Conservation (phyloP, 768 basidiomycete genomes). For the Hydnum rufescens region DNA sequence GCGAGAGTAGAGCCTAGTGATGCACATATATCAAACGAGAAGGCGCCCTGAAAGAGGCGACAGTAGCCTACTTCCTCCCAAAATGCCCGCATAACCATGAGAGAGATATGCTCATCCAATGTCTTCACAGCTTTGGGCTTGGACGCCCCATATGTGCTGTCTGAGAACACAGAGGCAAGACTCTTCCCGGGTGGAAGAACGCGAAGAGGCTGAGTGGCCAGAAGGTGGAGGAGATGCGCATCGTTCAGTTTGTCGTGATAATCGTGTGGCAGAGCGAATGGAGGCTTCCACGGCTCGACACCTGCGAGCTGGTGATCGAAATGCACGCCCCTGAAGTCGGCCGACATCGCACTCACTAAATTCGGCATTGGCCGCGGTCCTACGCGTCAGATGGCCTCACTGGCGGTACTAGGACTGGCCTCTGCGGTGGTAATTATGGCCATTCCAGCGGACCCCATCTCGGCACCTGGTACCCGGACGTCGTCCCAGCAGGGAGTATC, state of each 20-base stretch:
- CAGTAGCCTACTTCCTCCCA: conserved; percentile 6
- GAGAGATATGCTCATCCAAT: conserved; percentile 2
- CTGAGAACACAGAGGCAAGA: not conserved
- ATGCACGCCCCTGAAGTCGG: not conserved
- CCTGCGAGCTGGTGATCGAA: not conserved
- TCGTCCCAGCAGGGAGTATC: no score
- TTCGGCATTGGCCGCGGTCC: not conserved
- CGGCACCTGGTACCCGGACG: no score
- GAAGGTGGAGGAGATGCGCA: conserved; percentile 4
- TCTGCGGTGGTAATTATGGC: no score
- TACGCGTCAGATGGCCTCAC: not conserved
- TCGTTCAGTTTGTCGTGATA: conserved; percentile 4
- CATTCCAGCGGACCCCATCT: no score
- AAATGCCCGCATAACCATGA: conserved; percentile 1
- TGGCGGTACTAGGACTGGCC: no score
- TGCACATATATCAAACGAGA: not conserved
- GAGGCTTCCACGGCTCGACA: not conserved
- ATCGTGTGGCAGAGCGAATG: not conserved
- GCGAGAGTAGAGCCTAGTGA: conserved; percentile 1
- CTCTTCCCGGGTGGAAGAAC: conserved; percentile 5
- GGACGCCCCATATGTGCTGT: not conserved
- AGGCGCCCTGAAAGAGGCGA: not conserved
- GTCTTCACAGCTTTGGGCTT: not conserved
- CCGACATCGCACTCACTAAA: not conserved
- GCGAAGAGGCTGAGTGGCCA: not conserved